Evolutionary conservation across 306 rosid genomes (phyloP), one percentile per base, ranked within the genome.

Genomic region (Astragalus glycyphyllos): DNA sequence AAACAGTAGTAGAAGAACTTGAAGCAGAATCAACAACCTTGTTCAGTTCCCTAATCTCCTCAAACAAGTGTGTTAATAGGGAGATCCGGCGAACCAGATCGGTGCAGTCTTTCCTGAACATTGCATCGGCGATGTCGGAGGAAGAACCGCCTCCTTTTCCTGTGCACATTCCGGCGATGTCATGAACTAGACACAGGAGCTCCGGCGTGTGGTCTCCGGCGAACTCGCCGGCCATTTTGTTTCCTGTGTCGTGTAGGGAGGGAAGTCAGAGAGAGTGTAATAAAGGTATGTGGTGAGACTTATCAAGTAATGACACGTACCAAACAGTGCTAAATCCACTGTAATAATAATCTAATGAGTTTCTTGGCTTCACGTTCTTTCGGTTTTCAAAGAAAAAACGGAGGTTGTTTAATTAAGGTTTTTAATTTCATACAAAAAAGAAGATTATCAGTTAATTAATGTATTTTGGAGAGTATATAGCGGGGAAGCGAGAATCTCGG

Each of bases 31-130:
- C 74, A 5, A 41, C 31, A 26, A 55, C 79, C 69, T 86, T 77
- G 26, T 78, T 79, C n/a, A 82, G 76, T 11, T 89, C 92, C 72
- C 72, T 73, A 68, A 94, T 83, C 78, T 94, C 99, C 74, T 94
- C 97, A 11, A 89, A 81, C 71, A 94, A 71, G 75, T 94, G 90
- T 23, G 90, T 68, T n/a, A 94, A 86, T 20, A 94, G 84, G 11
- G 94, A 86, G 87, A 94, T 94, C 95, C 96, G 90, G 42, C 97
- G 95, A 53, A 90, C 91, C 54, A 94, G 92, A 89, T 94, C 99
- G 81, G 91, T 87, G 73, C 92, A 89, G 65, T 91, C 99, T 77
- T 81, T 94, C 80, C 68, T 86, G 83, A 89, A 90, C 42, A 69
- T 12, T n/a, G 78, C 81, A 8, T 71, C 87, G 63, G 61, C 47